Evolutionary conservation across 441 rosid species (phyloP).

Genomic region (Rhodomyrtus psidioides): DNA sequence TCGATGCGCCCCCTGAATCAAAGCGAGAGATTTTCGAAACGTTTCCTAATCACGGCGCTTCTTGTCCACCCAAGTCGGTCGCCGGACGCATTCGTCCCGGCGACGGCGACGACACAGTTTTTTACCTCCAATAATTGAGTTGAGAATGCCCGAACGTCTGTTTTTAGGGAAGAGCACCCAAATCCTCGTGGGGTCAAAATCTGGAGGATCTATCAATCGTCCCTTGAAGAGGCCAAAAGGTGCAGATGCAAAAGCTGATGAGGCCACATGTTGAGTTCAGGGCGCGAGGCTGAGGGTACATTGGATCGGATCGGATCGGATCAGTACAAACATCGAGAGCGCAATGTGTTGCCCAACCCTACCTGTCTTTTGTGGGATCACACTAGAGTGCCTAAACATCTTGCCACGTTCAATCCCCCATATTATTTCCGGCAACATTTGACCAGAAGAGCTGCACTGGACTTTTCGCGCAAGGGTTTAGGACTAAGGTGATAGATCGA

Average conservation of each 20-base stretch:
- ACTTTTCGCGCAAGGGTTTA: neutral
- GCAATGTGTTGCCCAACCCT: neutral
- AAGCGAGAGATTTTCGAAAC: neutral
- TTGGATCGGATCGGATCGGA: neutral
- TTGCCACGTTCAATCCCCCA: neutral
- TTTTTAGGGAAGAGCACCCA: neutral
- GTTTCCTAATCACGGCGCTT: neutral
- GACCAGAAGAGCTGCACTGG: fast-evolving
- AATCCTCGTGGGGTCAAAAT: neutral
- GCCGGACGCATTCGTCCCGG: neutral
- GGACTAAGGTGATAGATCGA: neutral
- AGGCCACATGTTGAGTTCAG: neutral
- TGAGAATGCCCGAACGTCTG: neutral
- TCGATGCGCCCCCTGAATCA: neutral
- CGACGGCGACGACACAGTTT: too few species aligned
- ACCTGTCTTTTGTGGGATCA: neutral
- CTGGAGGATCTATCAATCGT: neutral
- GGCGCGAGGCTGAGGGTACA: neutral
- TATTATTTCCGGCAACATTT: neutral
- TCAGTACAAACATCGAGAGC: neutral
- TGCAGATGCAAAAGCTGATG: neutral
- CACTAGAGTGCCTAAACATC: neutral
- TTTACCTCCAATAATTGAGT: neutral
- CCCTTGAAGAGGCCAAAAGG: neutral
- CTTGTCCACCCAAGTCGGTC: neutral